Evolutionary conservation across 257 asterid species (phyloP), one percentile per base, ranked within the genome.

Genomic region (Striga asiatica): DNA sequence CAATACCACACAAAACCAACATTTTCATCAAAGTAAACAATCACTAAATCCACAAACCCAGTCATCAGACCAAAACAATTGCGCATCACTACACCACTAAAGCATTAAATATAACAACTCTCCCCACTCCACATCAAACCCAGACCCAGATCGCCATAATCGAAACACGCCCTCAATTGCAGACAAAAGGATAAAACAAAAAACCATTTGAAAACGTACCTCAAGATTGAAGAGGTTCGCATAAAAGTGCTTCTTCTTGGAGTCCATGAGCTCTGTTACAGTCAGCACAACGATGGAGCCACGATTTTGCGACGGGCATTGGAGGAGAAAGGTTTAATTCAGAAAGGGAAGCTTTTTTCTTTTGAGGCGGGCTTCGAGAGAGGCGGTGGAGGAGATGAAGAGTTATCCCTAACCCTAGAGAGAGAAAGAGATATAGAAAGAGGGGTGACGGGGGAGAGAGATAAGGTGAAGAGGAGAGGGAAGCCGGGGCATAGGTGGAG

Each of bases 201-300:
- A 48, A 47, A 22, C 16, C 54, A 59, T 8, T 9, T 37, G 3
- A 24, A 61, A 57, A 60, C 68, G 29, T 69, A 92, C 97, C 97
- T 92, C 97, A 67, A 92, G 99, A 79, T 88, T 92, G 83, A 92
- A 92, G 60, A 92, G 97, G 74, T 81, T 84, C 13, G 84, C 68
- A 62, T 80, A 79, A 6, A 89, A 76, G 41, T 74, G 74, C 50
- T 76, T 74, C 68, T 74, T 46, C 60, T 74, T 85, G 56, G 93
- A 50, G 81, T 92, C 97, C 99, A 92, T 92, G 56, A 51, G 77
- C 75, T 70, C 67, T 49, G 61, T 34, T 48, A 60, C 66, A 45
- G 66, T 57, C 35, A 45, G 31, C 8, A 51, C 56, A 24, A 60
- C 67, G 73, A 39, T 24, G 20, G 60, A 46, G 54, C 64, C 77